phyloP scores from a whole-genome alignment of 805 yeast species.

The Hyphopichia homilentoma region DNA sequence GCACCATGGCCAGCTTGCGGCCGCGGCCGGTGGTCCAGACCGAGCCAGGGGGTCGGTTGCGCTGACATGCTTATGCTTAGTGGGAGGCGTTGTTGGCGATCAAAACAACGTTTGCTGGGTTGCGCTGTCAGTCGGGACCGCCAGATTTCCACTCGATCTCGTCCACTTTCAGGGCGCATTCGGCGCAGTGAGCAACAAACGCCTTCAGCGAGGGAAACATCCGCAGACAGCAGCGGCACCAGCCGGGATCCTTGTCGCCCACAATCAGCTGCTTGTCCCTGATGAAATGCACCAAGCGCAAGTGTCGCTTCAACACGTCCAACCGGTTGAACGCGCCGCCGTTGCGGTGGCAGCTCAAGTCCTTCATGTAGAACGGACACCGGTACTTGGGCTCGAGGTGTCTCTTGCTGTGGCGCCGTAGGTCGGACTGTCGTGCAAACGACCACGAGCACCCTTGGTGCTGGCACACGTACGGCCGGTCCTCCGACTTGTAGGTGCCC shows the following conservation, averaged over 20 bases:
- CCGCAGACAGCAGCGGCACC: constrained; percentile 62
- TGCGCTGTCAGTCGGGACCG: too few relatives aligned
- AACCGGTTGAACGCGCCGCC: constrained; percentile 73
- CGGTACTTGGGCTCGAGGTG: constrained; percentile 64
- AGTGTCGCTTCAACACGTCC: constrained; percentile 72
- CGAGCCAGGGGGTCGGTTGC: too few relatives aligned
- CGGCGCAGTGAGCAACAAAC: constrained; percentile 63
- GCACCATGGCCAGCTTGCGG: too few relatives aligned
- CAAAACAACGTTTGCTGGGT: too few relatives aligned
- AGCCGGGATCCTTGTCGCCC: constrained; percentile 53
- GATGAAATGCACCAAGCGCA: constrained; percentile 64
- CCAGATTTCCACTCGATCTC: constrained; percentile 24
- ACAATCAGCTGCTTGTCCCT: constrained; percentile 36
- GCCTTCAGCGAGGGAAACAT: constrained; percentile 51
- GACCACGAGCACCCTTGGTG: constrained; percentile 59
- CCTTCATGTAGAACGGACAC: constrained; percentile 70
- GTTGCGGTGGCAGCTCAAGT: constrained; percentile 69
- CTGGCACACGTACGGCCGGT: constrained; percentile 38
- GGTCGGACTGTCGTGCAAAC: constrained; percentile 65
- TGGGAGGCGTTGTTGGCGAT: too few relatives aligned
- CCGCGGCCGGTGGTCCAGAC: too few relatives aligned
- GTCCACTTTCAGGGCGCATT: constrained; percentile 45
- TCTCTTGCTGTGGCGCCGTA: constrained; percentile 63
- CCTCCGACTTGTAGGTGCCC: too few relatives aligned
- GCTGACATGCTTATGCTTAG: too few relatives aligned